Evolutionary conservation across 2,329 filamentous ascomycete species (phyloP).

Genomic region (Polychaeton citri): DNA sequence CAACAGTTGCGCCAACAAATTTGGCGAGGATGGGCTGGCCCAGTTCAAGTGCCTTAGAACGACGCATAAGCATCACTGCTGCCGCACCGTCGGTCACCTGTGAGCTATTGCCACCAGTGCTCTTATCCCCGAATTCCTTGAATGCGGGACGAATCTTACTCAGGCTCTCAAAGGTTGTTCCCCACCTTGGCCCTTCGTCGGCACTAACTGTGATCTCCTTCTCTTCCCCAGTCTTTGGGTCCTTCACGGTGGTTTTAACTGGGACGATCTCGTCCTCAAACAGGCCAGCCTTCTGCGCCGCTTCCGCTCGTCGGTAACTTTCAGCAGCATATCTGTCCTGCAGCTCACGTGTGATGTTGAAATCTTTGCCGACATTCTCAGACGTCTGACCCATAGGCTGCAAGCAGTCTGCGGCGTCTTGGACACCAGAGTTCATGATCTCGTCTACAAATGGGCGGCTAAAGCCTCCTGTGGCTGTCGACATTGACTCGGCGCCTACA

Average conservation of each 20-base stretch:
- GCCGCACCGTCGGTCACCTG: slow-evolving; percentile 93
- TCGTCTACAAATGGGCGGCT: slow-evolving; percentile 64
- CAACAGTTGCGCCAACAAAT: slow-evolving; percentile 81
- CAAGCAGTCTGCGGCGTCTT: slow-evolving; percentile 75
- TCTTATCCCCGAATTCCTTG: slow-evolving; percentile 72
- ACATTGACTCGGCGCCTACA: slow-evolving; percentile 83
- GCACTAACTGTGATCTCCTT: slow-evolving; percentile 66
- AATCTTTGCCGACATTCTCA: slow-evolving; percentile 89
- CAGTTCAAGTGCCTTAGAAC: slow-evolving; percentile 72
- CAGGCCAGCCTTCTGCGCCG: slow-evolving; percentile 77
- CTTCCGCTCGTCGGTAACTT: slow-evolving; percentile 77
- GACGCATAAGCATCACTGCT: slow-evolving; percentile 85
- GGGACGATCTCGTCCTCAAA: slow-evolving; percentile 92
- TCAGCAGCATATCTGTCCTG: slow-evolving; percentile 82
- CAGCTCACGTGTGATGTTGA: slow-evolving; percentile 63
- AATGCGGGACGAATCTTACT: slow-evolving; percentile 82
- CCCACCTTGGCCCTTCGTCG: slow-evolving; percentile 83
- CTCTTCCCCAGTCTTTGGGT: slow-evolving; percentile 64
- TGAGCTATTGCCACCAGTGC: slow-evolving; percentile 84
- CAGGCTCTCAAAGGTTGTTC: slow-evolving; percentile 73
- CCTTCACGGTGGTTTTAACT: slow-evolving; percentile 69
- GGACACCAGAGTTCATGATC: slow-evolving; percentile 49
- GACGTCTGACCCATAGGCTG: slow-evolving; percentile 97
- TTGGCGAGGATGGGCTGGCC: slow-evolving; percentile 89
- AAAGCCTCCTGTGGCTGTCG: slow-evolving; percentile 54